Evolutionary conservation across 192 early-diverging fungal species (phyloP), one percentile per base, ranked within the genome.

Genomic region (Entomortierella lignicola): DNA sequence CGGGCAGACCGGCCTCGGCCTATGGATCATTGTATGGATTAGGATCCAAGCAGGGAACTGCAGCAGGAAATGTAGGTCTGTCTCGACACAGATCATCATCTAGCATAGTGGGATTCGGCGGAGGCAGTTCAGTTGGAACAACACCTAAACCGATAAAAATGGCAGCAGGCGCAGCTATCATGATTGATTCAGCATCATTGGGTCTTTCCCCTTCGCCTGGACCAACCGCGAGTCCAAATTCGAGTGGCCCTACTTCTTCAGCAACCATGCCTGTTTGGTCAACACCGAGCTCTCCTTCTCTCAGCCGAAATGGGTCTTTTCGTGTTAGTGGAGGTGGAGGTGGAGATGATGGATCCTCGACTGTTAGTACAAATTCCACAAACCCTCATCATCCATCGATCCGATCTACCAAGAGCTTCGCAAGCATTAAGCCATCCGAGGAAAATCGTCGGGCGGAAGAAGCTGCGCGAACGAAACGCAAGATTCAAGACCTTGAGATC

Each of bases 401-500:
- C n/a, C 69, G 69, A 56, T 62, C 69, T 0, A 39, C 23, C 39
- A 71, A 71, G 44, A 32, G 27, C 55, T 21, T 17, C 31, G 60
- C 52, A 0, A 51, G 48, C 10, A 63, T 21, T 26, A 72, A 63
- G n/a, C 55, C 39, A 29, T 53, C 69, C 11, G 69, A 72, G 25
- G 69, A 77, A n/a, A 77, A 39, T 17, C 60, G 74, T 4, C 41
- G 74, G 21, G n/a, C 27, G 27, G 74, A 63, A 26, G 74, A 77
- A 15, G 74, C 74, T 8, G 74, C 74, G 20, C 34, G 74, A 55
- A 77, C 77, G 29, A 52, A 61, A 11, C 77, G 77, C 23, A 72
- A 86, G 85, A 85, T 87, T 71, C 77, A 69, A 26, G 86, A 88
- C 68, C 81, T 88, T 50, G 87, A 89, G 63, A 87, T 89, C 23